Evolutionary conservation across 1,139 yeast species (phyloP), one percentile per base, ranked within the genome.

Genomic region (Komagataea norvegica): DNA sequence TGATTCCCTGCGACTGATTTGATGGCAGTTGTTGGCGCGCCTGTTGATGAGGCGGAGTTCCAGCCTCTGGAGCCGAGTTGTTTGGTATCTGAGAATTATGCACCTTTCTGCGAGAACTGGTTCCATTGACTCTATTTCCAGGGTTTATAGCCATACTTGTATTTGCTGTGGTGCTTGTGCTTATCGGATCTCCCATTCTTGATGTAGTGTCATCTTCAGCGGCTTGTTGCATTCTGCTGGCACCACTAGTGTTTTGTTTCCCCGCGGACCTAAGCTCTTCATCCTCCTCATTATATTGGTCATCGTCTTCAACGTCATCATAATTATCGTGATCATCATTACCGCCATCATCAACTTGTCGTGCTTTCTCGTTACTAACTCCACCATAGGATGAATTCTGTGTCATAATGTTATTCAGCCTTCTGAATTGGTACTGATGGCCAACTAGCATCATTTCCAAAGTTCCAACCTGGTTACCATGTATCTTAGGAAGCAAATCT

Each of bases 351-450:
- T n/a, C n/a, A n/a, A n/a, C n/a, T n/a, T n/a, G n/a, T n/a, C n/a
- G n/a, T n/a, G n/a, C n/a, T n/a, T n/a, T n/a, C n/a, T n/a, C n/a
- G n/a, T n/a, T n/a, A n/a, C n/a, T n/a, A n/a, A 27, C 18, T 13
- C 22, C 37, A 3, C 33, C 30, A 32, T 31, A 34, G 4, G 30
- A 30, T 10, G 33, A 28, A 6, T 22, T 20, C 19, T 33, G 34
- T 7, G 17, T 11, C 8, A 48, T 34, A 10, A 49, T 28, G 16
- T 36, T 27, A 8, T 43, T 25, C 10, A 51, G 16, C 14, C 41
- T 41, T 36, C 43, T 47, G 31, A 30, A 43, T 29, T 48, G 52
- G 17, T 34, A 38, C 31, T 51, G 52, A 14, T 48, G 44, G 3
- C 49, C 48, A 9, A 37, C 31, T 5, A 41, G 22, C 16, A 41